Base-by-base conservation (phyloP, 441 rosid genomes). In the Euphorbia schlechtendalii region DNA sequence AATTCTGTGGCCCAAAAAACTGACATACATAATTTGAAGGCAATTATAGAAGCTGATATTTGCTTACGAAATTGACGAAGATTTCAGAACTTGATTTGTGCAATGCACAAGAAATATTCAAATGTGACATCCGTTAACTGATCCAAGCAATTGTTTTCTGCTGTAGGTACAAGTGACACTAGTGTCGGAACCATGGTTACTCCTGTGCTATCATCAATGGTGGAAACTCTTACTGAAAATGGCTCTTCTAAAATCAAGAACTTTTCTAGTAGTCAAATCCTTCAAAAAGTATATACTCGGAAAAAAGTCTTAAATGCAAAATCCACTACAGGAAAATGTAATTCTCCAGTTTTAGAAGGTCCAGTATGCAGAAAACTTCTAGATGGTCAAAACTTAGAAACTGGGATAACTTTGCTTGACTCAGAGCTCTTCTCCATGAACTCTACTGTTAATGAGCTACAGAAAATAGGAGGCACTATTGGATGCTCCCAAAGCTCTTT, bases 241-340 rank as follows among this genome's bases (percentile, higher is more conserved):
- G 74, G 52, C 57, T 59, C 69, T 58, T 43, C 51, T 65, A 72
- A 68, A 67, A 59, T 62, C 53, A 62, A 54, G 52, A 61, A 40
- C 25, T 45, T 18, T 45, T 75, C 84, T 36, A 41, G 43, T 46
- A 61, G 59, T 55, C 69, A 77, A 75, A 67, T 66, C 65, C 74
- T 71, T 21, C 70, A 66, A 69, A 82, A 63, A 69, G 84, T 85
- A 52, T 85, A 83, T 69, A 61, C 70, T 65, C 81, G 90, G 71
- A 88, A 73, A 59, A 81, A 74, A 65, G 73, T 75, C 68, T 66
- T 77, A 64, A 66, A 65, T 59, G 54, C 62, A 65, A 64, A 71
- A 59, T 57, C 67, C 68, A 60, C 49, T 63, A 63, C 48, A 40
- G 75, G 60, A 61, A 70, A 74, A 17, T 56, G 58, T 56, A 59